Evolutionary conservation across 805 yeast genomes (phyloP).

Genomic region (Candida loeiensis): DNA sequence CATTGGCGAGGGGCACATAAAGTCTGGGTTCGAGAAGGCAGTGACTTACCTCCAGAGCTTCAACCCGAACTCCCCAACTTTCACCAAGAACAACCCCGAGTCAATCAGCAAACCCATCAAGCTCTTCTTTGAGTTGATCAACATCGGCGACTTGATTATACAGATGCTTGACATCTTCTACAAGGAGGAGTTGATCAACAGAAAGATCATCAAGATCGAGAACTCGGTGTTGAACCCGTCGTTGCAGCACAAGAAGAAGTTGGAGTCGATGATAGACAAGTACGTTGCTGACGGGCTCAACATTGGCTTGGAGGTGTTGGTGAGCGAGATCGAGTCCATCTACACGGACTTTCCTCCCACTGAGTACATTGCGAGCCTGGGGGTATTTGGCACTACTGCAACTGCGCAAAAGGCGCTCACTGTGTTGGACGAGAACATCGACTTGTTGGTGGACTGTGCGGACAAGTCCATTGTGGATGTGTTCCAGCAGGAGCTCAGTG

Average conservation of each 20-base stretch:
- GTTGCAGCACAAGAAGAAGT: constrained; percentile 71
- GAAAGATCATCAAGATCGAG: constrained; percentile 61
- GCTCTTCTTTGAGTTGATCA: constrained; percentile 84
- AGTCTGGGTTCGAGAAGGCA: constrained; percentile 82
- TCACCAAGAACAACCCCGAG: constrained; percentile 25
- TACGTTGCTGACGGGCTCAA: constrained; percentile 91
- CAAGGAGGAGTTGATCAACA: constrained; percentile 69
- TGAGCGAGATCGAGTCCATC: constrained; percentile 71
- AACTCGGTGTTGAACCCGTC: constrained; percentile 76
- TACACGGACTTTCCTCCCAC: constrained; percentile 54
- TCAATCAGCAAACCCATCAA: constrained; percentile 75
- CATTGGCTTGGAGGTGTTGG: constrained; percentile 84
- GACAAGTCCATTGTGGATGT: constrained; percentile 87
- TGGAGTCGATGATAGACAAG: constrained; percentile 80
- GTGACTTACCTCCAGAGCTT: constrained; percentile 64
- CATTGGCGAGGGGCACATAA: constrained; percentile 72
- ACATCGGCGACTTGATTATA: constrained; percentile 86
- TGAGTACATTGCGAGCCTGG: constrained; percentile 46
- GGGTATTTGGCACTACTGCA: constrained; percentile 42
- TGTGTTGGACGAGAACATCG: constrained; percentile 67
- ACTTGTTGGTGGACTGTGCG: constrained; percentile 71
- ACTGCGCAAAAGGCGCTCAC: constrained; percentile 65
- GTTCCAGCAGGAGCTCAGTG: constrained; percentile 91
- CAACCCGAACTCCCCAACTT: constrained; percentile 48
- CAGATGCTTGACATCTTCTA: constrained; percentile 91